Evolutionary conservation across 1,284 basidiomycete species (phyloP).

Genomic region (Ceratobasidium sp.): DNA sequence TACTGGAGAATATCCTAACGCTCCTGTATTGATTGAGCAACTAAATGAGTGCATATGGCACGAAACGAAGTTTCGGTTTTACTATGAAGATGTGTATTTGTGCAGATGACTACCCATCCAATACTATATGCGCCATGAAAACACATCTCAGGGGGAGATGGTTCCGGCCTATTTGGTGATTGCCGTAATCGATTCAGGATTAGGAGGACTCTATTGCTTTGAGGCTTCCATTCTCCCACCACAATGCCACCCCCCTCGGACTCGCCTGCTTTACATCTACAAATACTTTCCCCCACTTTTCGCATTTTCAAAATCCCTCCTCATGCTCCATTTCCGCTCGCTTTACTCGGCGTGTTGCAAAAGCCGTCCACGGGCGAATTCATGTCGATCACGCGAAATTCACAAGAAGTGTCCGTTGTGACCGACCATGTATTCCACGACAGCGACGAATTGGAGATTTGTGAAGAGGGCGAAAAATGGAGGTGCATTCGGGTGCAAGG

Average conservation of each 20-base stretch:
- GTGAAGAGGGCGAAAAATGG: constrained; percentile 55
- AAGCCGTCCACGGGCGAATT: constrained; percentile 49
- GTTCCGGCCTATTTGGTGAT: too few relatives aligned
- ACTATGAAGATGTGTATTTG: too few relatives aligned
- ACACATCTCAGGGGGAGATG: too few relatives aligned
- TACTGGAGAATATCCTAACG: too few relatives aligned
- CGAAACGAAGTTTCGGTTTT: too few relatives aligned
- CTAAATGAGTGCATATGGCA: too few relatives aligned
- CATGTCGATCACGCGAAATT: constrained; percentile 65
- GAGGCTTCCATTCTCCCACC: neutral
- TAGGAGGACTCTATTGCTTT: neutral
- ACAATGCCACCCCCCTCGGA: constrained; percentile 60
- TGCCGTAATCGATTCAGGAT: neutral
- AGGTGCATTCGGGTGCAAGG: constrained; percentile 68
- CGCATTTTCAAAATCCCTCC: constrained; percentile 62
- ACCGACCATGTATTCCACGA: constrained; percentile 53
- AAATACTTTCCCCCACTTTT: constrained; percentile 62
- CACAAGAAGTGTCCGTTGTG: constrained; percentile 67
- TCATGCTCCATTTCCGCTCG: constrained; percentile 46
- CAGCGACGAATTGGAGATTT: constrained; percentile 48
- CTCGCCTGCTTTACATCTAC: constrained; percentile 59
- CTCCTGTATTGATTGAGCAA: too few relatives aligned
- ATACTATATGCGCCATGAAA: too few relatives aligned
- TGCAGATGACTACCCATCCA: too few relatives aligned
- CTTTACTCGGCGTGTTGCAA: constrained; percentile 42